A percentile compares a stretch with the other conserved stretches of the same genome.
Conservation (phyloP, 148 eudicot genomes). For the Simmondsia chinensis region DNA sequence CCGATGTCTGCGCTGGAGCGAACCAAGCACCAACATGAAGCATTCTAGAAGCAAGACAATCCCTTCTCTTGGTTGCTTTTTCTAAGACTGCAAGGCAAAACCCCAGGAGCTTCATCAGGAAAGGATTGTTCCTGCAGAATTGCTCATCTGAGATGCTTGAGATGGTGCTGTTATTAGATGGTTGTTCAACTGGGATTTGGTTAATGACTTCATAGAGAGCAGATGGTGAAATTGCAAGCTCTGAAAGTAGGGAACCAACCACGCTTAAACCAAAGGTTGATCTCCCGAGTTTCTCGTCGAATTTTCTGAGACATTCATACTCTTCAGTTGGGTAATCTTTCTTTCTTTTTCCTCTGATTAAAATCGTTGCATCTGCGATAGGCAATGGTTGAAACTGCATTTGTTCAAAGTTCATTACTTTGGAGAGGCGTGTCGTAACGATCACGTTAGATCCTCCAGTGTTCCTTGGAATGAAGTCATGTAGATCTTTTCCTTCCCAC, state of each 20-base stretch:
- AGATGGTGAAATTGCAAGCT: slow-evolving; percentile 59
- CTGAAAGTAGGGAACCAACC: slow-evolving; percentile 60
- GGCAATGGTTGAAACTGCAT: slow-evolving; percentile 61
- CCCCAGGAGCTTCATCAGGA: slow-evolving; percentile 44
- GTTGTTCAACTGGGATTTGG: slow-evolving; percentile 32
- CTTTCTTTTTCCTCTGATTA: slow-evolving; percentile 52
- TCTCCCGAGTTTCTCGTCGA: slow-evolving; percentile 53
- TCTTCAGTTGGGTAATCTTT: slow-evolving; percentile 59
- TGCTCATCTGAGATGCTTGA: slow-evolving; percentile 32
- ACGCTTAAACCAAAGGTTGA: slow-evolving; percentile 64
- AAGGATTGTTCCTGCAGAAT: slow-evolving; percentile 43
- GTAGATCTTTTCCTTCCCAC: slow-evolving; percentile 91
- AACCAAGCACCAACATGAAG: slow-evolving; percentile 76
- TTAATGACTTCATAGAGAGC: slow-evolving; percentile 58
- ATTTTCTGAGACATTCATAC: slow-evolving; percentile 39
- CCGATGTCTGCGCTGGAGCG: slow-evolving; percentile 68
- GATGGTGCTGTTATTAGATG: slow-evolving; percentile 14
- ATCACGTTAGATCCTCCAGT: slow-evolving; percentile 81
- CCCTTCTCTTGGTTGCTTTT: slow-evolving; percentile 35
- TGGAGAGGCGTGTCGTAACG: slow-evolving; percentile 59
- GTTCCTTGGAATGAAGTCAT: slow-evolving; percentile 72
- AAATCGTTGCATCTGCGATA: slow-evolving; percentile 42
- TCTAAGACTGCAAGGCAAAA: slow-evolving; percentile 60
- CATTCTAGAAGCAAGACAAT: slow-evolving; percentile 56
- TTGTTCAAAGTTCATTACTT: slow-evolving; percentile 61